phyloP scores from a whole-genome alignment of 1,284 basidiomycete species.

The Termitomyces sp. region DNA sequence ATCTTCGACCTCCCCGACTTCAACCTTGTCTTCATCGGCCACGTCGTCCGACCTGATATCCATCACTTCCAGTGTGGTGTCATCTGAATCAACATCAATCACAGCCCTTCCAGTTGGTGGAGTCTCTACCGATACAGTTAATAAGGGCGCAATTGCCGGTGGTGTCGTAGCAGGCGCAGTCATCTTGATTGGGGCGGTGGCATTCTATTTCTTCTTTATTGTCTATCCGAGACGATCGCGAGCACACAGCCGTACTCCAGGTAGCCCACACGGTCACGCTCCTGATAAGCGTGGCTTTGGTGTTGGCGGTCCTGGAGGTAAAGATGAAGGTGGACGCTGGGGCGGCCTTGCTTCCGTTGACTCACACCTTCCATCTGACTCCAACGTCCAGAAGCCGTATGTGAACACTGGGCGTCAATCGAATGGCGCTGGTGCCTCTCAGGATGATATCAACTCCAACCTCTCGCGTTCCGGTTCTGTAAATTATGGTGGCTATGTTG shows the following conservation, averaged over 20 bases:
- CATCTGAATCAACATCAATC: conserved; percentile 19
- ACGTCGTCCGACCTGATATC: conserved; percentile 11
- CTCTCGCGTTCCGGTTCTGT: conserved; percentile 11
- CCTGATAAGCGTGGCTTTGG: conserved; percentile 1
- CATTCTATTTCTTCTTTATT: conserved; percentile 29
- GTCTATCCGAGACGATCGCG: conserved; percentile 2
- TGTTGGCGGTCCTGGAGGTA: conserved; percentile 2
- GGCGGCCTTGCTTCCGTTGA: conserved; percentile 32
- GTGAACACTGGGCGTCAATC: conserved; percentile 16
- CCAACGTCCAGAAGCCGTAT: conserved; percentile 12
- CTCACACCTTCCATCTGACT: conserved; percentile 21
- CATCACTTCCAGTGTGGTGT: conserved; percentile 12
- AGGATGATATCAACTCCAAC: conserved; percentile 15
- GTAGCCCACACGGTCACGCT: not conserved
- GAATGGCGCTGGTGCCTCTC: conserved; percentile 9
- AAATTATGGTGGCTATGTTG: conserved; percentile 16
- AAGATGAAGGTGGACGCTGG: conserved; percentile 27
- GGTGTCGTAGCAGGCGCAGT: conserved; percentile 35
- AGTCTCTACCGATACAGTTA: conserved; percentile 19
- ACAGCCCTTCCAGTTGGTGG: conserved; percentile 16
- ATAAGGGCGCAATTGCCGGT: conserved; percentile 36
- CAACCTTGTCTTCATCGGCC: conserved; percentile 16
- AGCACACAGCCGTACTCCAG: conserved; percentile 1
- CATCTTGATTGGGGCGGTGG: conserved; percentile 25
- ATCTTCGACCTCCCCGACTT: conserved; percentile 14